Evolutionary conservation across 2,329 filamentous ascomycete genomes (phyloP).

Genomic region (Talaromyces sp.): DNA sequence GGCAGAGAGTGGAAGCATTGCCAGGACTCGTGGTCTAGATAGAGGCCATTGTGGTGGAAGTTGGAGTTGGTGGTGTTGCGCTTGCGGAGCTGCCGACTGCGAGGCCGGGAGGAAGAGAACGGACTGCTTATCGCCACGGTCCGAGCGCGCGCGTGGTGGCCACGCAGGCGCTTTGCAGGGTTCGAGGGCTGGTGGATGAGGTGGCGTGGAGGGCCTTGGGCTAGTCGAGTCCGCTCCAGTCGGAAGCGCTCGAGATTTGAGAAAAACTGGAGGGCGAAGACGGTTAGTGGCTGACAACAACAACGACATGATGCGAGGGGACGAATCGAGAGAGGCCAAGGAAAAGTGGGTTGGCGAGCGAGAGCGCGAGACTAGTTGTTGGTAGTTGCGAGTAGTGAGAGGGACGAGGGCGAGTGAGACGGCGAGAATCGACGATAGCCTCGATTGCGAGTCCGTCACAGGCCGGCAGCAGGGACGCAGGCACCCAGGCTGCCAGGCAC

Average conservation of each 20-base stretch:
- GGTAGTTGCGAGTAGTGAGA: no score
- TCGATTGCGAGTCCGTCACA: no score
- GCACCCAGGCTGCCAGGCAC: background rate
- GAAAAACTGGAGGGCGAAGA: conserved; percentile 26
- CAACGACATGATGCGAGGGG: background rate
- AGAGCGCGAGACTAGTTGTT: background rate
- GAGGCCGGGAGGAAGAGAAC: background rate
- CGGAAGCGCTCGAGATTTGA: conserved; percentile 36
- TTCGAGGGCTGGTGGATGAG: conserved; percentile 11
- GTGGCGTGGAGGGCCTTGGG: conserved; percentile 23
- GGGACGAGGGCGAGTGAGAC: background rate
- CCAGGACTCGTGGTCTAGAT: conserved; percentile 50
- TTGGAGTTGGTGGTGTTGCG: background rate
- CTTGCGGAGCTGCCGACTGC: background rate
- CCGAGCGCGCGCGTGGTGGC: conserved; percentile 7
- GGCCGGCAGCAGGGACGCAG: background rate
- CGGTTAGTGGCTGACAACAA: background rate
- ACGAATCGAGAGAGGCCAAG: background rate
- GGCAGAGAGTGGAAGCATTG: conserved; percentile 66
- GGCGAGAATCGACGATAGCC: no score
- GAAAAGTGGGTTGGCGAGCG: background rate
- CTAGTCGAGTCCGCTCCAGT: conserved; percentile 26
- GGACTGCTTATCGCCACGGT: conserved; percentile 6
- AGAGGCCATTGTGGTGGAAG: conserved; percentile 25
- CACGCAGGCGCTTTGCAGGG: conserved; percentile 1